Evolutionary conservation across 129 eudicot genomes (phyloP).

Genomic region (Escallonia rubra): DNA sequence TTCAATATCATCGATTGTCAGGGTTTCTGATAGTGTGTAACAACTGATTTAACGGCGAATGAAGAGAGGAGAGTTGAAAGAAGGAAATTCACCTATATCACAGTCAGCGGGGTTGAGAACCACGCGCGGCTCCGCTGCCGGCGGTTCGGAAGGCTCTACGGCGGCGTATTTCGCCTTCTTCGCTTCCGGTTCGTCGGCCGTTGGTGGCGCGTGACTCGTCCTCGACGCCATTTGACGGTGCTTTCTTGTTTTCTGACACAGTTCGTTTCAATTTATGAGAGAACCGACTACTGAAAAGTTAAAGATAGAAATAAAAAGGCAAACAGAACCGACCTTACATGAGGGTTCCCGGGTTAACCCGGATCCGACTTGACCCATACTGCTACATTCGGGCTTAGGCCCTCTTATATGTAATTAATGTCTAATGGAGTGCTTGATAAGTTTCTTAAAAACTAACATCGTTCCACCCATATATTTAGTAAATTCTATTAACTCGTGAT

Average conservation of each 20-base stretch:
- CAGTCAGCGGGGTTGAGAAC: conserved; percentile 52
- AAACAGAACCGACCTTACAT: too few species aligned
- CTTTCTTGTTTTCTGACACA: background rate
- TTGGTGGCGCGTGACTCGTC: conserved; percentile 30
- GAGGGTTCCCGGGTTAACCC: too few species aligned
- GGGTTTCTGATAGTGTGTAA: background rate
- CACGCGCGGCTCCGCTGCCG: conserved; percentile 14
- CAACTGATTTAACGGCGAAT: too few species aligned
- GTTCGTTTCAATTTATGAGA: background rate
- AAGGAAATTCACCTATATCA: conserved; percentile 32
- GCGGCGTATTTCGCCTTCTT: conserved; percentile 27
- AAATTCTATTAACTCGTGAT: too few species aligned
- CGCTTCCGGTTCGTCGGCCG: conserved; percentile 15
- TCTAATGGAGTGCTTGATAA: too few species aligned
- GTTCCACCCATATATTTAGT: too few species aligned
- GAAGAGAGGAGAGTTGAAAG: background rate
- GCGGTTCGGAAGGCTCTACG: background rate
- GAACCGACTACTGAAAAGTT: too few species aligned
- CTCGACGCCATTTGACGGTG: conserved; percentile 17
- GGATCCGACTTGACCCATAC: too few species aligned
- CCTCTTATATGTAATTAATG: too few species aligned
- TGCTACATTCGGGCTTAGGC: too few species aligned
- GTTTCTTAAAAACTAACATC: too few species aligned
- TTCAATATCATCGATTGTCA: background rate
- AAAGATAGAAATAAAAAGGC: too few species aligned